Evolutionary conservation across 139 green algal genomes (phyloP).

Genomic region (Asterochloris erici): DNA sequence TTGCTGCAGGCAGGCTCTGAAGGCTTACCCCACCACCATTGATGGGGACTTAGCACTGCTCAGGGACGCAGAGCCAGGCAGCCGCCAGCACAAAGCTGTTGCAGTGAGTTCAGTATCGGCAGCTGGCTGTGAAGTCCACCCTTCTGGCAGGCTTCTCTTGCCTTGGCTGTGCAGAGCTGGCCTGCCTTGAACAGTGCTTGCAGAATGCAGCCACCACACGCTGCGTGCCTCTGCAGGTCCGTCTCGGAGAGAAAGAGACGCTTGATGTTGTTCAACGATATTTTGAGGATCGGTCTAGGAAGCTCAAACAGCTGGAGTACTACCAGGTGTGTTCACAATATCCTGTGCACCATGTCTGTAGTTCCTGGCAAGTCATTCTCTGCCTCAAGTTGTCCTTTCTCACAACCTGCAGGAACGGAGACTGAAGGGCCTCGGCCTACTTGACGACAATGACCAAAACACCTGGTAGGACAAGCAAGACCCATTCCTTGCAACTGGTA

Average conservation of each 20-base stretch:
- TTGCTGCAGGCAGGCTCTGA: constrained; percentile 36
- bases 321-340: constrained; percentile 37
- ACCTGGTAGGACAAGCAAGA: constrained; percentile 53
- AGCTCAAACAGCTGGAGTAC: constrained; percentile 73
- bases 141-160: not conserved
- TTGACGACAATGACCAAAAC: constrained; percentile 74
- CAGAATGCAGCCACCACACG: not conserved
- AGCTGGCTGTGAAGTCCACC: not conserved
- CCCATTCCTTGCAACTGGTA: too few species aligned
- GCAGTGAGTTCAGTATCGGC: constrained; percentile 21
- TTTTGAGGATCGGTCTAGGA: constrained; percentile 66
- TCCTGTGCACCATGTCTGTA: not conserved
- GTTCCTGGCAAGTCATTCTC: not conserved
- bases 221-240: constrained; percentile 33
- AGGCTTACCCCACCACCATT: constrained; percentile 53
- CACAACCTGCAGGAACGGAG: constrained; percentile 56
- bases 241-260: constrained; percentile 75
- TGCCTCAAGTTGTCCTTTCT: not conserved
- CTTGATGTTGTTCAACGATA: constrained; percentile 60
- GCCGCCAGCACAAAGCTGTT: constrained; percentile 45
- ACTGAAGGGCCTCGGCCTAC: constrained; percentile 74
- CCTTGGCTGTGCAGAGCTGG: too few species aligned
- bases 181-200: not conserved
- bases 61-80: constrained; percentile 22
- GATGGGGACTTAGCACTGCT: constrained; percentile 60